These are phyloP conservation scores for Phytophthora brassicae DNA, from an alignment of 352 stramenopile species.

Conservation along the genomic window DNA sequence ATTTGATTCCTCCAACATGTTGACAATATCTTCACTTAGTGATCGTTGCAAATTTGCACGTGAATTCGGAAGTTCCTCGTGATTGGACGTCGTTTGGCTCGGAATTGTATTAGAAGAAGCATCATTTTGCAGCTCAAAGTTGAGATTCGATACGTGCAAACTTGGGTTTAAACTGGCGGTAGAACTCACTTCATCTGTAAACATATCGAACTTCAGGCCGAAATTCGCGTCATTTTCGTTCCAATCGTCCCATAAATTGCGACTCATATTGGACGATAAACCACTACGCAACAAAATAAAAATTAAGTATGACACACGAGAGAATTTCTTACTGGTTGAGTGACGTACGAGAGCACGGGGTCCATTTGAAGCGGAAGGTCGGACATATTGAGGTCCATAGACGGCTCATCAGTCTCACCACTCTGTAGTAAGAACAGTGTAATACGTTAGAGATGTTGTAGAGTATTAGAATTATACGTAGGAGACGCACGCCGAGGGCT, in stretches of 20 bases:
- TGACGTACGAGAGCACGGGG: constrained; percentile 71
- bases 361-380: constrained; percentile 66
- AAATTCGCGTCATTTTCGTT: constrained; percentile 78
- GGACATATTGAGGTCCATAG: constrained; percentile 51
- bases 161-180: constrained; percentile 27
- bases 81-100: background rate
- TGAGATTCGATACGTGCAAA: constrained; percentile 20
- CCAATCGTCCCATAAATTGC: constrained; percentile 89
- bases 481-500: constrained; percentile 31
- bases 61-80: constrained; percentile 28
- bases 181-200: constrained; percentile 44
- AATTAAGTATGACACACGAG: background rate
- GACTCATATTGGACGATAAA: constrained; percentile 77
- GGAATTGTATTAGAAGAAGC: constrained; percentile 12
- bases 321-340: too few species aligned
- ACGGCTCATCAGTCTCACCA: constrained; percentile 31
- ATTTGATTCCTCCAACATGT: constrained; percentile 62
- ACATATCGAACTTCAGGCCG: constrained; percentile 73
- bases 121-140: constrained; percentile 31
- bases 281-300: constrained; percentile 37
- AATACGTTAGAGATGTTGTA: background rate
- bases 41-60: constrained; percentile 52
- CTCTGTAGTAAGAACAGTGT: constrained; percentile 11
- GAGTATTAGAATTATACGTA: background rate
- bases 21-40: constrained; percentile 79